Base-by-base conservation (phyloP, 306 rosid species). In the Begonia fuchsioides region DNA sequence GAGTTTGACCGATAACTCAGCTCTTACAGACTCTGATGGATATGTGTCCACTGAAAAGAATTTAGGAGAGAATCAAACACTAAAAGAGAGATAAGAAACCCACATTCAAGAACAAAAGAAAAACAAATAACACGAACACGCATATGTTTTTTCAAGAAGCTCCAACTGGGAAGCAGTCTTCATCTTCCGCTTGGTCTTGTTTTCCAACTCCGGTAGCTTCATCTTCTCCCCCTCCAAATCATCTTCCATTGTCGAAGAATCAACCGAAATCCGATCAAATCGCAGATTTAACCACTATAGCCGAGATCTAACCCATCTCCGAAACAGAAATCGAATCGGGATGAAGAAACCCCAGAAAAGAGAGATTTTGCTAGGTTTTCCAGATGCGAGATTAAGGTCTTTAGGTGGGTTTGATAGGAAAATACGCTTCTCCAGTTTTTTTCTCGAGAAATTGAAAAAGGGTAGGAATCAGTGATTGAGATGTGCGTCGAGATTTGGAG, bases 151-250 rank as follows among this genome's bases (percentile, higher is more conserved):
- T 57, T 79, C 94, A 45, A 83, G 76, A 59, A 68, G 35, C 56
- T 79, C 82, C 67, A 83, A 56, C 56, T 83, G 83, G 3, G 72
- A 72, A 62, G 78, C 73, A 39, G 82, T 62, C 74, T 83, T 83
- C 94, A 76, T 83, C 65, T 76, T 79, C 51, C 94, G 79, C 58
- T 83, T 83, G 19, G 63, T 59, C 72, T 70, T 79, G 60, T 51
- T 73, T 76, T 79, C 87, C 10, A 45, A 83, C 55, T 67, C 87
- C 9, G 32, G 47, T n/a, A 62, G 61, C 61, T 56, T 72, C 50
- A 53, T 56, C 72, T 62, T 78, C 68, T 76, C 87, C 52, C 67
- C 87, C 60, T 71, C 85, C 2, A 69, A 76, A 66, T 67, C 67
- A 32, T 40, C 70, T 59, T 71, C 94, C 88, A 83, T 83, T 49